A percentile compares a stretch with the other conserved stretches of the same genome.
phyloP scores from a whole-genome alignment of 108 stramenopile species.

The Nitzschia sp. region DNA sequence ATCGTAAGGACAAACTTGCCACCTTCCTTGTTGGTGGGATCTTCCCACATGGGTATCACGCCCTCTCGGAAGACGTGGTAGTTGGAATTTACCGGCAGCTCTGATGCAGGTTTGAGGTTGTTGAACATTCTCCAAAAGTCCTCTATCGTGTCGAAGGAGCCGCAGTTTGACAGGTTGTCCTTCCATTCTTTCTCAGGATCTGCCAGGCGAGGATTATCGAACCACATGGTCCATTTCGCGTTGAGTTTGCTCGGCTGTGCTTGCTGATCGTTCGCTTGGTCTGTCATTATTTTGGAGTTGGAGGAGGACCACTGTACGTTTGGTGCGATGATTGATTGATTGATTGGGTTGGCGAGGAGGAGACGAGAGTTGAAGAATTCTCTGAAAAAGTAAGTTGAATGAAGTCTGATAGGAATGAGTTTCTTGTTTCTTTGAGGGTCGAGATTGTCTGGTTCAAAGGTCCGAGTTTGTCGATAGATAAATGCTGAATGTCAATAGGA shows the following conservation, averaged over 20 bases:
- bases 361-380: no score
- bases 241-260: constrained; percentile 41
- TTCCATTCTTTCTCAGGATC: constrained; percentile 81
- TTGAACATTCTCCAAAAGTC: constrained; percentile 92
- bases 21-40: constrained; percentile 75
- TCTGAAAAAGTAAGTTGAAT: no score
- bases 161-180: constrained; percentile 85
- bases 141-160: constrained; percentile 84
- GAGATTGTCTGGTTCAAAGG: no score
- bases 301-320: no score
- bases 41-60: constrained; percentile 95
- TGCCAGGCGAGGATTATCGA: constrained; percentile 87
- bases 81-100: constrained; percentile 66
- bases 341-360: no score
- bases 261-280: not conserved
- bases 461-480: no score
- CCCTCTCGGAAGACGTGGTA: constrained; percentile 91
- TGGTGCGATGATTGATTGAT: no score
- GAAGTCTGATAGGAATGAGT: no score
- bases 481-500: no score
- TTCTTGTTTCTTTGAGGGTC: no score
- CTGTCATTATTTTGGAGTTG: constrained; percentile 4
- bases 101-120: constrained; percentile 79
- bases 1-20: constrained; percentile 89
- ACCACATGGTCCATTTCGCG: constrained; percentile 89